phyloP scores from a whole-genome alignment of 2,329 filamentous ascomycete species.

The Biscogniauxia sp. region DNA sequence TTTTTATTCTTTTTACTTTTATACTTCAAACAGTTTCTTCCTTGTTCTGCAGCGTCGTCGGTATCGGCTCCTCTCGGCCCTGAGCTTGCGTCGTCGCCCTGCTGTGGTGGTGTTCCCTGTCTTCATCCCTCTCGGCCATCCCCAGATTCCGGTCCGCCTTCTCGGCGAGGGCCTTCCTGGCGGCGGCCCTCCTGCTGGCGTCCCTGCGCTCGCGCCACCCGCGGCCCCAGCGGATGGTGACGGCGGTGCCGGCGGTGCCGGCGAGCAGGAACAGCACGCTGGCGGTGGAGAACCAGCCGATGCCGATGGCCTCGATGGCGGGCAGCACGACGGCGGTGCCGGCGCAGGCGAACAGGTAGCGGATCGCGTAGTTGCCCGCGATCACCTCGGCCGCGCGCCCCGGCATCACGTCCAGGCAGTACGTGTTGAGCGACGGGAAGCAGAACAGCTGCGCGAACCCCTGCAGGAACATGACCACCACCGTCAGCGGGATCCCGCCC shows the following conservation, averaged over 20 bases:
- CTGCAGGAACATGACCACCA: slow-evolving; percentile 72
- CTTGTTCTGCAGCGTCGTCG: neutral
- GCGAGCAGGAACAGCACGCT: slow-evolving; percentile 36
- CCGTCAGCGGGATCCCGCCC: slow-evolving; percentile 58
- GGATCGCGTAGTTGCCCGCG: slow-evolving; percentile 75
- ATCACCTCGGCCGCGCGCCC: slow-evolving; percentile 68
- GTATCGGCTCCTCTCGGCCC: too few species aligned
- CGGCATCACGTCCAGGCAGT: slow-evolving; percentile 81
- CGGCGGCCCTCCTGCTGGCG: slow-evolving; percentile 22
- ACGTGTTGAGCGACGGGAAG: slow-evolving; percentile 74
- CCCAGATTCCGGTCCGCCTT: slow-evolving; percentile 8
- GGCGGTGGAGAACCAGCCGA: slow-evolving; percentile 76
- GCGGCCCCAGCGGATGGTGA: slow-evolving; percentile 40
- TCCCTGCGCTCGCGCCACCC: slow-evolving; percentile 39
- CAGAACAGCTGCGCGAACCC: slow-evolving; percentile 73
- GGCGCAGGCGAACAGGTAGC: slow-evolving; percentile 71
- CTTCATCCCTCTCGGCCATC: neutral
- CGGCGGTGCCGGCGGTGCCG: slow-evolving; percentile 36
- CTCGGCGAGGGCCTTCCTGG: slow-evolving; percentile 15
- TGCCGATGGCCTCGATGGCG: slow-evolving; percentile 69
- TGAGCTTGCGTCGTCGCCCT: neutral
- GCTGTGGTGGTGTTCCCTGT: neutral
- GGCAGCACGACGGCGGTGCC: slow-evolving; percentile 72
- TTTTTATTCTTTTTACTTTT: neutral
- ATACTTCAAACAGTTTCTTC: neutral